A percentile compares a stretch with the other conserved stretches of the same genome.
These are phyloP conservation scores for Dictyostelium capitatum DNA, from an alignment of 78 protist species.

Conservation along the genomic window DNA sequence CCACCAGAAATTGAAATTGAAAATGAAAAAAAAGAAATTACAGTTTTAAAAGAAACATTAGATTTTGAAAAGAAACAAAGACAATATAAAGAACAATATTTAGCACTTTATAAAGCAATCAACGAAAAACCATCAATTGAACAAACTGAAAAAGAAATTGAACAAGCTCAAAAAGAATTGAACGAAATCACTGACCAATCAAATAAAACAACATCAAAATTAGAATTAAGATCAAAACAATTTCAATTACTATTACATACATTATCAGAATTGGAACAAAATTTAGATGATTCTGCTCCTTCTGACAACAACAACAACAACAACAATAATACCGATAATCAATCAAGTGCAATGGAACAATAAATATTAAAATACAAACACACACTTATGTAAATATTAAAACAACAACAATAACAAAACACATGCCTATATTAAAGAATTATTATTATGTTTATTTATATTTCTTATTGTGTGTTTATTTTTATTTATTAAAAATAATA, in stretches of 20 bases:
- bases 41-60: conserved; percentile 35
- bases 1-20: conserved; percentile 42
- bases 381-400: too few species aligned
- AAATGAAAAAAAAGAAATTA: conserved; percentile 62
- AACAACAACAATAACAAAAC: too few species aligned
- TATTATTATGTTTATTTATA: too few species aligned
- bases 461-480: too few species aligned
- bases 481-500: too few species aligned
- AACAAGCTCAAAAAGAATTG: conserved; percentile 60
- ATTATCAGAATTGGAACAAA: conserved; percentile 56
- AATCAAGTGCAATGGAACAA: conserved; percentile 1
- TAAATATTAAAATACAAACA: neutral
- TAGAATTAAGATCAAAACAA: conserved; percentile 72
- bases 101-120: conserved; percentile 60
- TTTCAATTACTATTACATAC: conserved; percentile 70
- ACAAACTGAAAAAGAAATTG: conserved; percentile 65
- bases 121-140: conserved; percentile 69
- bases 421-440: too few species aligned
- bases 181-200: conserved; percentile 24
- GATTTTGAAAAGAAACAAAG: conserved; percentile 67
- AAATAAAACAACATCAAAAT: conserved; percentile 35
- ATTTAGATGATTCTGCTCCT: conserved; percentile 37
- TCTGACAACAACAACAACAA: neutral
- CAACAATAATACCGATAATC: neutral
- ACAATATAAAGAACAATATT: conserved; percentile 76